Percentiles rank a stretch among this genome's conserved stretches.
phyloP scores from a whole-genome alignment of 1,139 yeast genomes.

The Suhomyces ambrosiae region DNA sequence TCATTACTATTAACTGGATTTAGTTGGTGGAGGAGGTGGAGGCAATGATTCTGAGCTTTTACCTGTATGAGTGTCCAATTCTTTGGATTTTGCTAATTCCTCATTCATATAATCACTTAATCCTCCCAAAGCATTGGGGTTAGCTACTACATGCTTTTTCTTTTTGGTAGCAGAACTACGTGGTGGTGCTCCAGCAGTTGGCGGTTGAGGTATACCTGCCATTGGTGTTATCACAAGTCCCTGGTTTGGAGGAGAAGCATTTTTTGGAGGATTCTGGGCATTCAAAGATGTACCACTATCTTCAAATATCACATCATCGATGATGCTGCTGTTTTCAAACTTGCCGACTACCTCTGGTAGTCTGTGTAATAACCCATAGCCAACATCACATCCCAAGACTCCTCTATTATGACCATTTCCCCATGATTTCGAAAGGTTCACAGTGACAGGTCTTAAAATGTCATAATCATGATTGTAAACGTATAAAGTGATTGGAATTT shows the following conservation, averaged over 20 bases:
- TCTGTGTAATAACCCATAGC: conserved; percentile 86
- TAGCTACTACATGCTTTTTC: conserved; percentile 34
- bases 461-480: conserved; percentile 90
- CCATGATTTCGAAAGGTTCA: conserved; percentile 51
- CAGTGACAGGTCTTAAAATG: conserved; percentile 82
- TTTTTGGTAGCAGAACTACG: conserved; percentile 25
- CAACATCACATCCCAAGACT: conserved; percentile 90
- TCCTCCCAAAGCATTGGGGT: conserved; percentile 28
- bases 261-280: conserved; percentile 15
- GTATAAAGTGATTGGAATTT: conserved; percentile 55
- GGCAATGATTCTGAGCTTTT: conserved; percentile 24
- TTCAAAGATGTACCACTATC: conserved; percentile 8
- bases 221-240: conserved; percentile 2
- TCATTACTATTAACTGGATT: conserved; percentile 2
- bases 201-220: conserved; percentile 13
- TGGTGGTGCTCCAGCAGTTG: conserved; percentile 26
- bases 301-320: conserved; percentile 45
- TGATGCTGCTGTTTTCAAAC: conserved; percentile 34
- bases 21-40: conserved; percentile 34
- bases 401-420: conserved; percentile 63
- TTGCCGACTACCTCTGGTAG: conserved; percentile 70
- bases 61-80: conserved; percentile 27
- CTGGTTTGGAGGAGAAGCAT: conserved; percentile 17
- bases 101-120: conserved; percentile 49
- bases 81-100: conserved; percentile 47